These are phyloP conservation scores for Colletotrichum chlorophyti DNA, from an alignment of 2,329 filamentous ascomycete species.

Conservation along the genomic window DNA sequence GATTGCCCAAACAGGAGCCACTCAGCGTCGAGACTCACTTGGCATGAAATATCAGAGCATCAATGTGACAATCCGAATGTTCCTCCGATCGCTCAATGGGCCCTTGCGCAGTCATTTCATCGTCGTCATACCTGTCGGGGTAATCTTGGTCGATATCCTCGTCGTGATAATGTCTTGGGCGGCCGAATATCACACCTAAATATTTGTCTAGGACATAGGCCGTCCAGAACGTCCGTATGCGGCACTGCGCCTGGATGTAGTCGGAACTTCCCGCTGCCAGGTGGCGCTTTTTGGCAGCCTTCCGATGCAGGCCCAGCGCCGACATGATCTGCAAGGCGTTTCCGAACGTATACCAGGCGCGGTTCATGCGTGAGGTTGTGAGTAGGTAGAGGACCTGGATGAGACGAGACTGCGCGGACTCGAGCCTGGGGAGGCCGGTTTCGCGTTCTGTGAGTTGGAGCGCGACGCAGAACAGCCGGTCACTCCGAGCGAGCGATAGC, in stretches of 20 bases:
- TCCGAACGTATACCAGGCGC: slow-evolving; percentile 67
- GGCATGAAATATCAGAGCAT: slow-evolving; percentile 53
- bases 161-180: slow-evolving; percentile 66
- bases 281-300: slow-evolving; percentile 39
- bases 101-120: slow-evolving; percentile 54
- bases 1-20: too few relatives aligned
- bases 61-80: slow-evolving; percentile 54
- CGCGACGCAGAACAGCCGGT: slow-evolving; percentile 51
- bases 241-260: slow-evolving; percentile 56
- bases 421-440: slow-evolving; percentile 38
- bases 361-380: slow-evolving; percentile 64
- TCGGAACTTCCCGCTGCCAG: slow-evolving; percentile 35
- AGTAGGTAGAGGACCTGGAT: slow-evolving; percentile 66
- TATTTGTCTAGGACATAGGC: slow-evolving; percentile 69
- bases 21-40: slow-evolving; percentile 39
- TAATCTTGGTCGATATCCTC: slow-evolving; percentile 69
- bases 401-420: slow-evolving; percentile 63
- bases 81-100: slow-evolving; percentile 35
- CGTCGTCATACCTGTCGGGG: slow-evolving; percentile 61
- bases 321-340: slow-evolving; percentile 60
- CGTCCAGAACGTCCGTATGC: slow-evolving; percentile 66
- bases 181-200: slow-evolving; percentile 67
- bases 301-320: slow-evolving; percentile 48
- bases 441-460: slow-evolving; percentile 40
- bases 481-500: slow-evolving; percentile 38